These are phyloP conservation scores for Conticribra guillardii DNA, from an alignment of 108 stramenopile genomes.

Conservation along the genomic window DNA sequence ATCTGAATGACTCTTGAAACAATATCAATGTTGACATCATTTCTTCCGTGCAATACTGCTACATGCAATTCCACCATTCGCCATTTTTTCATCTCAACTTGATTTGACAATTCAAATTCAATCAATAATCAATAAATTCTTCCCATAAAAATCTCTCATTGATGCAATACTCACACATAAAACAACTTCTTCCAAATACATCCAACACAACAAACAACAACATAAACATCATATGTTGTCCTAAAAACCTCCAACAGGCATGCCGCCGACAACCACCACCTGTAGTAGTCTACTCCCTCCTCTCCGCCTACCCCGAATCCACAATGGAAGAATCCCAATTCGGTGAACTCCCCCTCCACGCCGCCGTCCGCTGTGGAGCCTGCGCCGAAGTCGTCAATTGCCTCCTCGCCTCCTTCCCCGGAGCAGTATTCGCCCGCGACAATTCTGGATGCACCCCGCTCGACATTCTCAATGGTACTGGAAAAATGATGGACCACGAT, in stretches of 20 bases:
- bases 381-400: slow-evolving; percentile 70
- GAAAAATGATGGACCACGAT: slow-evolving; percentile 54
- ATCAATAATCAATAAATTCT: too few species aligned
- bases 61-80: too few species aligned
- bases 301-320: slow-evolving; percentile 56
- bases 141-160: too few species aligned
- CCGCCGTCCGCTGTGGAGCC: slow-evolving; percentile 63
- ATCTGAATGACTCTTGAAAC: too few species aligned
- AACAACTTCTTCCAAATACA: too few species aligned
- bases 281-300: slow-evolving; percentile 60
- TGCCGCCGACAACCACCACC: slow-evolving; percentile 78
- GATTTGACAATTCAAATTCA: too few species aligned
- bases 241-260: slow-evolving; percentile 41
- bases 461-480: slow-evolving; percentile 57
- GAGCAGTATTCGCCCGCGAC: slow-evolving; percentile 57
- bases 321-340: slow-evolving; percentile 56
- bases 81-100: too few species aligned
- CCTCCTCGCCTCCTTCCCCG: slow-evolving; percentile 63
- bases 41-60: too few species aligned
- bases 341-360: slow-evolving; percentile 70
- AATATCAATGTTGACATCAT: too few species aligned
- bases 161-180: too few species aligned
- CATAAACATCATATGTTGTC: neutral
- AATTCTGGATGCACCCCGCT: slow-evolving; percentile 65
- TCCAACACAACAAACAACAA: neutral